Evolutionary conservation across 306 rosid species (phyloP), one percentile per base, ranked within the genome.

Genomic region (Abrus precatorius): DNA sequence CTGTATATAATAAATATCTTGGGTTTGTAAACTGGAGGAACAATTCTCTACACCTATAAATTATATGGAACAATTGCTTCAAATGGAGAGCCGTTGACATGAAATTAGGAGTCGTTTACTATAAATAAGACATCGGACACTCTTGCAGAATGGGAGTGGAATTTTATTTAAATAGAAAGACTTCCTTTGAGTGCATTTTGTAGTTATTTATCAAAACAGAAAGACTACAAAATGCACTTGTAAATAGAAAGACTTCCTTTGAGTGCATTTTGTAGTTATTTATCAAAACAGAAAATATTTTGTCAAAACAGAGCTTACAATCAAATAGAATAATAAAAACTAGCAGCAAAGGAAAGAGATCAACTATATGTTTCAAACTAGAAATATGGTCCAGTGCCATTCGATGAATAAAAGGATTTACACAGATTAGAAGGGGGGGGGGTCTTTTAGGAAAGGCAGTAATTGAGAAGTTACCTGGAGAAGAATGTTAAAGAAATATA

Each of bases 401-500:
- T 69, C 41, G 48, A 61, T 7, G 66, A 55, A n/a, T 3, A 34
- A 48, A 75, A 12, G 48, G 47, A 75, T 75, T 34, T 11, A 29
- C 27, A 47, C 43, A 67, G 34, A 56, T 33, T 44, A 69, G 69
- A 59, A 20, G 57, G n/a, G 41, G 8, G 27, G 28, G 2, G 5
- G 49, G 8, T 1, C 27, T 44, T 68, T 45, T 41, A 7, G 74
- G 13, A 41, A 43, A 72, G 53, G 40, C 11, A 53, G 47, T 38
- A 47, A 50, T 2, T 3, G 20, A 76, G 52, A 73, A 66, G 50
- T 62, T 89, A 93, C 98, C 96, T 92, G 97, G 53, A 94, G 96
- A 85, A 94, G 83, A 55, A 94, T 89, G 83, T 94, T 85, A 27
- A 94, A 55, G 53, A 91, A 69, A 85, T 86, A 88, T 20, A 94